Base-by-base conservation (phyloP, 2,329 filamentous ascomycete species). In the Coleophoma crateriformis region DNA sequence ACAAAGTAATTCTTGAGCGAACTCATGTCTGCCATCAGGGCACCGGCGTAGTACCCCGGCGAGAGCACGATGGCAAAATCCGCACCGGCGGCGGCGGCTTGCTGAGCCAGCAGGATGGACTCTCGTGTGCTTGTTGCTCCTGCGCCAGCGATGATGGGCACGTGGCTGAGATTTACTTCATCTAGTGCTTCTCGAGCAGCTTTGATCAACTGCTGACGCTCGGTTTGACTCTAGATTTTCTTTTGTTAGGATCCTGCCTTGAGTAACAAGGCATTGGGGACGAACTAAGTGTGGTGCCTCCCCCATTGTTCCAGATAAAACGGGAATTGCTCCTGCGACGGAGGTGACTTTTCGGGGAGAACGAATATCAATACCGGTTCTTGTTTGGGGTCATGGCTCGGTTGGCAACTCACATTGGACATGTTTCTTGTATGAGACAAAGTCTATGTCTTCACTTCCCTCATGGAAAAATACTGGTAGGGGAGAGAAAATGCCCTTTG, bases 131-230 rank as follows among this genome's bases (percentile, higher is more conserved):
- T 65, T 41, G 65, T 59, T 1, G 68, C 72, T 0, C 67, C 71
- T 19, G 74, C 69, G 5, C 73, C 73, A 3, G 72, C 73, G 2
- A 74, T 68, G 3, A 75, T 63, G 0, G 72, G 73, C 40, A 71
- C 71, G 13, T 66, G 50, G 0, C 63, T 56, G 2, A 66, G 57
- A 1, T 62, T 54, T 0, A 67, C 54, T 47, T 72, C 69, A 20
- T 59, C 58, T 2, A 72, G 67, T 1, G 71, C 69, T 8, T 63
- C 62, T 12, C 62, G 59, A 0, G 70, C 71, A 14, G 61, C 71
- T 10, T 61, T 54, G 13, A 76, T 58, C n/a, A 77, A 64, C 7
- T 67, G 60, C 15, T 63, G 63, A 6, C 73, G 67, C 58, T 74
- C 72, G 40, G 22, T n/a, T 15, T 33, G 15, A 34, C 33, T 49